Evolutionary conservation across 345 rosid genomes (phyloP), one percentile per base, ranked within the genome.

Genomic region (Eucalyptus brandiana): DNA sequence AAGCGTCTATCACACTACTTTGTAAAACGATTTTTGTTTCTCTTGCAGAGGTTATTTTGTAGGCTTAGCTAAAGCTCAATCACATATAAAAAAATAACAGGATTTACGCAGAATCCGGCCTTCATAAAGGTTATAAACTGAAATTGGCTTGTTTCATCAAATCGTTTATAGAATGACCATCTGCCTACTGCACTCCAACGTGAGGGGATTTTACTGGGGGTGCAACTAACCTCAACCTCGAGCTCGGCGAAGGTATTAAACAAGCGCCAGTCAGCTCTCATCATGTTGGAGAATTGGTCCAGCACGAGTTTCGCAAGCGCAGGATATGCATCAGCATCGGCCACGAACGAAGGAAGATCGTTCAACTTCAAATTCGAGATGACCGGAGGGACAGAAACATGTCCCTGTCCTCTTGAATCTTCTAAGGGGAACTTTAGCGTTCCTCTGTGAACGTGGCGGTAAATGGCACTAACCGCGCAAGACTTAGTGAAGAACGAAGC

Each of bases 401-500:
- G 32, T 8, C 80, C 40, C 21, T 16, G 80, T 67, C 80, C 42
- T 67, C 19, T 37, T 32, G 53, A 51, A 21, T 51, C 90, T 34
- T 15, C 44, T 12, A 86, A 14, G n/a, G 87, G 89, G 13, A 58
- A 16, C 87, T 60, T 34, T 4, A 89, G 50, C 48, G 47, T 11
- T 24, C 92, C 90, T 62, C 30, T 40, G 28, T 54, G 24, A 3
- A n/a, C 88, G 67, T 87, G 88, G 76, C 56, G 65, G 62, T 90
- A 93, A 11, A 91, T 14, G 37, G 86, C 56, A 28, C 49, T 40
- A 7, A 93, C 94, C 12, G 89, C 89, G 19, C 90, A 90, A 9
- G 90, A 54, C 40, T 90, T 91, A 19, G 94, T 93, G 67, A 90
- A 90, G 44, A 93, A 90, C 0, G 91, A 62, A 49, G 87, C 91